Evolutionary conservation across 1,284 basidiomycete genomes (phyloP).

Genomic region (Cryptococcus sp.): DNA sequence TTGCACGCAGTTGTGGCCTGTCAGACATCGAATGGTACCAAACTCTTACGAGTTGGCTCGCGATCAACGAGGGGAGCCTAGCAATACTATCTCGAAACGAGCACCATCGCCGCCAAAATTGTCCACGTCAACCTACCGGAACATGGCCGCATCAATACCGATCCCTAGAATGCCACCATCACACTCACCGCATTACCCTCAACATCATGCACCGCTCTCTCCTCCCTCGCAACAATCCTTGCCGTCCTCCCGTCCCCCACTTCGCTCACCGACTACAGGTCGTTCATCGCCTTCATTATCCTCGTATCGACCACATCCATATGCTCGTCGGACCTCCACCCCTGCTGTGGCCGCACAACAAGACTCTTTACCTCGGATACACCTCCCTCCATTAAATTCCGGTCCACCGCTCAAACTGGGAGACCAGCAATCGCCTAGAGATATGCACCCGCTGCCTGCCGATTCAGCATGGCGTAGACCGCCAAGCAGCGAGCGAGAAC

Average conservation of each 20-base stretch:
- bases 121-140: constrained; percentile 3
- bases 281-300: constrained; percentile 9
- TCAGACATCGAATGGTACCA: too few species aligned
- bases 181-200: constrained; percentile 2
- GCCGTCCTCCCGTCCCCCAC: neutral
- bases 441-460: neutral
- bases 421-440: constrained; percentile 2
- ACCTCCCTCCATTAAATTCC: constrained; percentile 17
- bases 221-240: neutral
- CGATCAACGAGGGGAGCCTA: too few species aligned
- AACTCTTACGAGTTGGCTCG: too few species aligned
- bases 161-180: constrained; percentile 20
- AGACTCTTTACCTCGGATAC: constrained; percentile 13
- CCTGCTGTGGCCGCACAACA: neutral
- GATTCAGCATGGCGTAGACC: neutral
- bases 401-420: constrained; percentile 7
- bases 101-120: neutral
- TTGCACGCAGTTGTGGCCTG: too few species aligned
- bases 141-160: constrained; percentile 18
- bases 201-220: neutral
- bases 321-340: constrained; percentile 4
- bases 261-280: neutral
- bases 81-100: neutral
- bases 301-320: constrained; percentile 15
- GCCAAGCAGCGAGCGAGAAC: constrained; percentile 2